These are phyloP conservation scores for Solanum etuberosum DNA, from an alignment of 257 asterid species.

Conservation along the genomic window DNA sequence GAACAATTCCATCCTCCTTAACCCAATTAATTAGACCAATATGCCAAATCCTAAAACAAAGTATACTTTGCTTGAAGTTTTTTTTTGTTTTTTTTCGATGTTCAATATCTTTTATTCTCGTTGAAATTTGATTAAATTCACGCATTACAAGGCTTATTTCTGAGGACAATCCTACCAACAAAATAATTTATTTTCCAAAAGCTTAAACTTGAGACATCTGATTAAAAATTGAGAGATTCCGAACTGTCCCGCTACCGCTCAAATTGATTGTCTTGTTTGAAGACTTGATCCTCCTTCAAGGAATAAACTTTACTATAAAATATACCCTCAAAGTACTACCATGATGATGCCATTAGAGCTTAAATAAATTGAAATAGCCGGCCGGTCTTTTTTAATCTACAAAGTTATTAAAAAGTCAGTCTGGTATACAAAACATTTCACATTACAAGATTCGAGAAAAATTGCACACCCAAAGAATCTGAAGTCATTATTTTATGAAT, in stretches of 20 bases:
- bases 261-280: background rate
- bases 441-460: background rate
- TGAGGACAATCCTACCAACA: too few relatives aligned
- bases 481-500: background rate
- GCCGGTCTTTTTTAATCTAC: background rate
- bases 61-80: background rate
- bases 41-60: background rate
- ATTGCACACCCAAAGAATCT: background rate
- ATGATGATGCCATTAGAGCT: background rate
- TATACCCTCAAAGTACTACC: background rate
- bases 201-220: rapidly evolving
- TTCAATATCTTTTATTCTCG: background rate
- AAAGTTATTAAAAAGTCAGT: background rate
- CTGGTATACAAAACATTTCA: background rate
- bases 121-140: background rate
- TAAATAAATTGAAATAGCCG: background rate
- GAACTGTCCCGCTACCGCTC: rapidly evolving
- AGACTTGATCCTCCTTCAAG: background rate
- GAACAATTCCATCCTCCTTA: background rate
- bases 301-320: background rate
- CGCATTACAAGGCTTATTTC: background rate
- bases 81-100: rapidly evolving
- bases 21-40: background rate
- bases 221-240: background rate
- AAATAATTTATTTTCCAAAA: background rate